Evolutionary conservation across 2,329 filamentous ascomycete species (phyloP).

Genomic region (Pyrenochaeta sp.): DNA sequence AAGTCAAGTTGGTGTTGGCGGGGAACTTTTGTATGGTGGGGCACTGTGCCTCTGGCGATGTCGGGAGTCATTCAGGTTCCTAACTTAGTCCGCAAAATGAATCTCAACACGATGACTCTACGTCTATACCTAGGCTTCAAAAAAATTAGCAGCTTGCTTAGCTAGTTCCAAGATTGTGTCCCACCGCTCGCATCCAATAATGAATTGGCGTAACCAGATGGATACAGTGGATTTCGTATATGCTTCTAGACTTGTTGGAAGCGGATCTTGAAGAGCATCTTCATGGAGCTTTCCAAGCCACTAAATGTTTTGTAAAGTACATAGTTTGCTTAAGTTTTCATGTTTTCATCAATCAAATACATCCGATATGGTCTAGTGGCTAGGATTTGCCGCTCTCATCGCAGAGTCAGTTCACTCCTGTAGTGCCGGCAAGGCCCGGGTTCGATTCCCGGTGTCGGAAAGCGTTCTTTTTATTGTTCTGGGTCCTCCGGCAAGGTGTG

Average conservation of each 20-base stretch:
- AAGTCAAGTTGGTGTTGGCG: slow-evolving; percentile 15
- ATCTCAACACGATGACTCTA: no score
- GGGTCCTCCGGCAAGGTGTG: neutral
- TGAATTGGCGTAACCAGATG: no score
- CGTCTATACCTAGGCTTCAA: no score
- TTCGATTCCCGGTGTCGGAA: slow-evolving; percentile 48
- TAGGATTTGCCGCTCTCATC: slow-evolving; percentile 49
- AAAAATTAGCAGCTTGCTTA: no score
- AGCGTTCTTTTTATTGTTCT: slow-evolving; percentile 11
- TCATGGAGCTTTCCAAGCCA: no score
- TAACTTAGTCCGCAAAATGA: neutral
- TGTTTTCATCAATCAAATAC: slow-evolving; percentile 9
- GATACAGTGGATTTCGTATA: no score
- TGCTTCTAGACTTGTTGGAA: no score
- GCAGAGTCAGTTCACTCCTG: slow-evolving; percentile 27
- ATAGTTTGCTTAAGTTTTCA: neutral
- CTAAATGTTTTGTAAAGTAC: neutral
- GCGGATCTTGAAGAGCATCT: no score
- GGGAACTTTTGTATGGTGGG: slow-evolving; percentile 41
- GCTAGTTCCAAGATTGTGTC: no score
- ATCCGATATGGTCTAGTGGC: slow-evolving; percentile 39
- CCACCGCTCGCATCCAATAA: no score
- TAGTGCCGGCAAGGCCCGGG: slow-evolving; percentile 46
- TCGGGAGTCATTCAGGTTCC: slow-evolving; percentile 25
- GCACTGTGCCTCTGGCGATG: slow-evolving; percentile 20